Base-by-base conservation (phyloP, 257 asterid species). In the Nicotiana undulata region DNA sequence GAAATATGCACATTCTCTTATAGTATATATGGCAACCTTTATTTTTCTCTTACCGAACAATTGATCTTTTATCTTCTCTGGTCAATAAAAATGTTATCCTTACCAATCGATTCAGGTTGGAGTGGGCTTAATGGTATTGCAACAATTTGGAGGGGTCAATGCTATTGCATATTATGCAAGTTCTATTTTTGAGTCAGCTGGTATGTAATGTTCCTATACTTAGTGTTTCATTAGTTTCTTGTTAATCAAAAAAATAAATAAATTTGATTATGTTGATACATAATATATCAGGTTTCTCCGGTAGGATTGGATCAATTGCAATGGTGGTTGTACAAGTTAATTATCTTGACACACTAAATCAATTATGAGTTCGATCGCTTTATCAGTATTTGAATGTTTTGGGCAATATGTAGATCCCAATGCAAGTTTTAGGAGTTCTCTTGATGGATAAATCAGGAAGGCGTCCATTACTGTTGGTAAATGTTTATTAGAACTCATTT, bases 101-200 rank as follows among this genome's bases (percentile, higher is more conserved):
- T 80, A 51, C 12, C 12, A 18, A 56, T 68, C 34, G 9, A 55
- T 84, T 83, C 76, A 93, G 98, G 92, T 92, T 6, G 98, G 98
- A 83, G 93, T 95, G n/a, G 99, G 99, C 16, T 79, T 95, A 82
- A 93, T 93, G 98, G 94, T 93, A 78, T 82, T 95, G 34, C 98
- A 93, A 85, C 99, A 93, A 84, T 85, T 93, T 74, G 97, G 98
- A 84, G 99, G 98, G 32, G 89, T 90, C 52, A 95, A 95, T 77
- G 98, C 97, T 4, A 92, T 93, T 81, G 91, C 94, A 5, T 95
- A 87, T 82, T 95, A 95, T 85, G 97, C 98, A 81, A 93, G 97
- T 85, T 87, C 94, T 9, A 93, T 95, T 80, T 93, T 92, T 78
- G 92, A 89, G 51, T 90, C 97, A 59, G 94, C 97, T 32, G 97